A percentile compares a stretch with the other conserved stretches of the same genome.
Conservation (phyloP, 2,329 filamentous ascomycete genomes). For the Colletotrichum sp. region DNA sequence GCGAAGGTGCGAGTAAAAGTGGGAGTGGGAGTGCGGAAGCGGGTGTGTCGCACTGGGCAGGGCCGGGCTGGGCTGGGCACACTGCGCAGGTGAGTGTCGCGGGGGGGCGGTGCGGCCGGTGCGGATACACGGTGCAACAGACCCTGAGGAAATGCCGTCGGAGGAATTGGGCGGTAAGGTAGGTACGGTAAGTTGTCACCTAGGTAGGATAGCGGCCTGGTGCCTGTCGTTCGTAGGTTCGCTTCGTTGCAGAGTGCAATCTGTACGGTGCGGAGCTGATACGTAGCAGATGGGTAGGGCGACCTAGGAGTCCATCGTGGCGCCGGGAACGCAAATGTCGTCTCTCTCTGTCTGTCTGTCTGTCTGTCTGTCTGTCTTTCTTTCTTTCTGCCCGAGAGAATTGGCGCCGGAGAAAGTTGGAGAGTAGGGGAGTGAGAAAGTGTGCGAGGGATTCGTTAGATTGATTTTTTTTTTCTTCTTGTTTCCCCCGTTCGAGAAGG, state of each 20-base stretch:
- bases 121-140: constrained; percentile 19
- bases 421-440: neutral
- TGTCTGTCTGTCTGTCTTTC: neutral
- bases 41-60: constrained; percentile 14
- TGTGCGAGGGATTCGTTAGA: neutral
- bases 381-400: neutral
- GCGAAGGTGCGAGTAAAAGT: neutral
- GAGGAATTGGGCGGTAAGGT: constrained; percentile 3
- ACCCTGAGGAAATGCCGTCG: constrained; percentile 12
- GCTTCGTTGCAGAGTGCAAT: neutral
- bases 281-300: neutral
- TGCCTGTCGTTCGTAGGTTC: neutral
- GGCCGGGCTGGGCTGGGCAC: neutral
- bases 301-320: neutral
- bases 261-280: neutral
- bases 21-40: neutral
- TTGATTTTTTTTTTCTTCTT: neutral
- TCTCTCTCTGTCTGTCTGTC: neutral
- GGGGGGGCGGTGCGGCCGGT: neutral
- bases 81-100: neutral
- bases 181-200: neutral
- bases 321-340: constrained; percentile 8
- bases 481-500: neutral
- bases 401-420: neutral
- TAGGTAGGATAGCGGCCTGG: neutral